Evolutionary conservation across 495 filamentous ascomycete species (phyloP).

Genomic region (Aspergillus wentii): DNA sequence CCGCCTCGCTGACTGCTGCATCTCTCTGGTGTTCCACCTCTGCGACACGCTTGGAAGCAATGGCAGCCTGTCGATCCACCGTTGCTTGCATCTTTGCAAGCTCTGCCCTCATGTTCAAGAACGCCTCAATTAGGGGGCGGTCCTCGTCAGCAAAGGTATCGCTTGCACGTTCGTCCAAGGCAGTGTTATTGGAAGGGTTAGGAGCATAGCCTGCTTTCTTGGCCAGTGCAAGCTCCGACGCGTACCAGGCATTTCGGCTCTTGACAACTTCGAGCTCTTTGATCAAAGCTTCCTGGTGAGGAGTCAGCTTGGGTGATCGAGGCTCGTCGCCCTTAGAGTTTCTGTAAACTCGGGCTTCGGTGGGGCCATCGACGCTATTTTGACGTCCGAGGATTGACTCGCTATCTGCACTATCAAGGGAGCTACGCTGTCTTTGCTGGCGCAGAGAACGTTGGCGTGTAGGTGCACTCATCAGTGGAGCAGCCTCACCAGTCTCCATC

Average conservation of each 20-base stretch:
- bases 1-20: conserved; percentile 83
- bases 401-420: conserved; percentile 42
- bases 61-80: conserved; percentile 76
- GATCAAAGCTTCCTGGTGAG: conserved; percentile 52
- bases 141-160: conserved; percentile 87
- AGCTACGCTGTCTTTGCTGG: conserved; percentile 36
- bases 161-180: conserved; percentile 67
- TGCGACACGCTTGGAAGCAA: conserved; percentile 83
- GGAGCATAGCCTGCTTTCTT: conserved; percentile 81
- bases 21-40: conserved; percentile 92
- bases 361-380: conserved; percentile 38
- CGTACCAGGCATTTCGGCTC: conserved; percentile 92
- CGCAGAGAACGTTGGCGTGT: conserved; percentile 41
- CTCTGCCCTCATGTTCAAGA: conserved; percentile 84
- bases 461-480: conserved; percentile 38
- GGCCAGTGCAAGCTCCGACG: conserved; percentile 86
- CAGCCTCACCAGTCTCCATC: conserved; percentile 47
- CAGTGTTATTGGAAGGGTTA: conserved; percentile 64
- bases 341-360: conserved; percentile 34
- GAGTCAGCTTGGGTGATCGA: conserved; percentile 38
- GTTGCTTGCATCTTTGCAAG: conserved; percentile 71
- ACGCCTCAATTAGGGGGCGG: conserved; percentile 84
- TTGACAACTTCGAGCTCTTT: conserved; percentile 80
- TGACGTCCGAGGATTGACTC: conserved; percentile 41
- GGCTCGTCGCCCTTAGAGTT: conserved; percentile 43